Base-by-base conservation (phyloP, 306 rosid genomes). In the Senna tora region DNA sequence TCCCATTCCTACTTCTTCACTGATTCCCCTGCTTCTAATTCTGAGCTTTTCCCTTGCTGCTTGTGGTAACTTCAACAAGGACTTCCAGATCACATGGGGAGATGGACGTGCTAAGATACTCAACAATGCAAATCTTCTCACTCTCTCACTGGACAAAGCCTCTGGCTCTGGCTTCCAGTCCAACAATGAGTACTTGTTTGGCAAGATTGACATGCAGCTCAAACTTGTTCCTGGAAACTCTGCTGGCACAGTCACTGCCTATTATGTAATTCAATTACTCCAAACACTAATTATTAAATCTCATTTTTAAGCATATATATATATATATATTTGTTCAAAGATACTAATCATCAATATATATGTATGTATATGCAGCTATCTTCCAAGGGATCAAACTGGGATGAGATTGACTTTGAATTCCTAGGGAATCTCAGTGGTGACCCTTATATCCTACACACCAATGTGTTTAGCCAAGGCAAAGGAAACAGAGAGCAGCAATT, bases 341-440 rank as follows among this genome's bases (percentile, higher is more conserved):
- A 9, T 33, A 2, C 43, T 32, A 25, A 17, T 0, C n/a, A n/a
- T 7, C 5, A 30, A 1, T 59, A 45, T 16, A n/a, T n/a, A n/a
- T 34, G 14, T 33, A n/a, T 59, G 7, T 16, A 25, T 0, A 6
- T 43, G 46, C 81, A 90, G 92, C 55, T 91, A 4, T 84, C 87
- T 11, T 88, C 97, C 5, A 79, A 88, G 41, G 90, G 92, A 2
- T 65, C 97, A 12, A 72, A 58, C 0, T 91, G 89, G 97, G 95
- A 91, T 17, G 97, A 91, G 51, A 87, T 91, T 50, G 97, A 91
- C 69, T 86, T 82, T 64, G 95, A 91, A 57, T 91, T 91, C 69
- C 78, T 91, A 64, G 92, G 97, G 1, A 90, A 90, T 64, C 17
- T 90, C 8, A 90, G 86, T 17, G 93, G 93, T 0, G 91, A 90